Percentiles rank a stretch among this genome's conserved stretches.
phyloP scores from a whole-genome alignment of 2,329 filamentous ascomycete species.

The Aspergillus aculeatinus region DNA sequence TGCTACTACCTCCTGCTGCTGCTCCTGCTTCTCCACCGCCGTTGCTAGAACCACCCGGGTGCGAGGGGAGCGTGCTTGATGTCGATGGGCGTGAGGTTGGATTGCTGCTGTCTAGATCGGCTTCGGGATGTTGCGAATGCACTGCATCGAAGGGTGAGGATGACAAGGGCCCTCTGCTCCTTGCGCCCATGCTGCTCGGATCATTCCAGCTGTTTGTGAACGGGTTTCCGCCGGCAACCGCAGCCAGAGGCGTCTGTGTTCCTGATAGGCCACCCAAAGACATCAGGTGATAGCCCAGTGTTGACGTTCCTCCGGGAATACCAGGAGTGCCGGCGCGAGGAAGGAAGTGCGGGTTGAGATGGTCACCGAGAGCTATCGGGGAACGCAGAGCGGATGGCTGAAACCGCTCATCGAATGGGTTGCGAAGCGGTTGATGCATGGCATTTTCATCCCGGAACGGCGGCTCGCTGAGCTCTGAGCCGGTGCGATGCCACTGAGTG shows the following conservation, averaged over 20 bases:
- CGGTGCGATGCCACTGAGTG: conserved; percentile 19
- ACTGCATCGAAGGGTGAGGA: conserved; percentile 12
- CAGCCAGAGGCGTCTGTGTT: conserved; percentile 49
- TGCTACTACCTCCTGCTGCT: conserved; percentile 21
- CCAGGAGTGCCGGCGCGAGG: conserved; percentile 48
- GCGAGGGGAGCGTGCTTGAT: conserved; percentile 37
- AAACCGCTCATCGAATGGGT: conserved; percentile 30
- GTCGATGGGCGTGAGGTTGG: conserved; percentile 46
- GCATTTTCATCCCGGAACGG: conserved; percentile 33
- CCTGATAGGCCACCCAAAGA: conserved; percentile 50
- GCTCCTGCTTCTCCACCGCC: conserved; percentile 27
- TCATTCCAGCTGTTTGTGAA: conserved; percentile 42
- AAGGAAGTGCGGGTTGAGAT: conserved; percentile 43
- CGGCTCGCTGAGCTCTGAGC: conserved; percentile 27
- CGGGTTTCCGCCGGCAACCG: conserved; percentile 44
- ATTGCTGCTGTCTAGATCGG: conserved; percentile 37
- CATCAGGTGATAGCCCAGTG: conserved; percentile 50
- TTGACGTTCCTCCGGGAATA: conserved; percentile 51
- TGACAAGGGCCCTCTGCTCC: conserved; percentile 17
- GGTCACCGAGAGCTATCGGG: conserved; percentile 38
- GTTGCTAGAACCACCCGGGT: conserved; percentile 31
- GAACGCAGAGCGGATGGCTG: conserved; percentile 37
- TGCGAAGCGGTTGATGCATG: conserved; percentile 29
- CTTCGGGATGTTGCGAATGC: conserved; percentile 30
- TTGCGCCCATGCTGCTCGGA: conserved; percentile 22